A percentile compares a stretch with the other conserved stretches of the same genome.
Evolutionary conservation across 768 basidiomycete genomes (phyloP).

Genomic region (Tylopilus cervinicoccineus): DNA sequence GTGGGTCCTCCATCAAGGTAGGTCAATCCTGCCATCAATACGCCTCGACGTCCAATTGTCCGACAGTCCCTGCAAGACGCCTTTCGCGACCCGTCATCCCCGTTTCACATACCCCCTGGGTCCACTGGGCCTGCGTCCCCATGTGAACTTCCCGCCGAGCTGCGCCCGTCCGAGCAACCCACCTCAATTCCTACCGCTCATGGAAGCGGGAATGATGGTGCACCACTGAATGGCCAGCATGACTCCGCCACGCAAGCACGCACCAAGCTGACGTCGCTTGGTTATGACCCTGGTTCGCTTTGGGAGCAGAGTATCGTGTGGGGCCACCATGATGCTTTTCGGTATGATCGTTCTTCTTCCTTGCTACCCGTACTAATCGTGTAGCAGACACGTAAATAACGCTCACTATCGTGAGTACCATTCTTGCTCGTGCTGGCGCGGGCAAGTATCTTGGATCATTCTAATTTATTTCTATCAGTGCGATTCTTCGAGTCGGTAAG

Average conservation of each 20-base stretch:
- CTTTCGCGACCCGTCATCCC: constrained; percentile 60
- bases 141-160: constrained; percentile 34
- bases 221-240: neutral
- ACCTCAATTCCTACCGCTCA: constrained; percentile 3
- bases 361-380: neutral
- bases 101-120: constrained; percentile 62
- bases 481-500: constrained; percentile 69
- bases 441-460: neutral
- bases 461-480: constrained; percentile 34
- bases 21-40: neutral
- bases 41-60: neutral
- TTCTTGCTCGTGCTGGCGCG: neutral
- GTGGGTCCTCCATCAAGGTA: constrained; percentile 28
- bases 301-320: constrained; percentile 77
- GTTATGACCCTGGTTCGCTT: constrained; percentile 62
- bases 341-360: constrained; percentile 35
- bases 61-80: constrained; percentile 57
- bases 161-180: neutral
- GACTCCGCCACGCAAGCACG: constrained; percentile 36
- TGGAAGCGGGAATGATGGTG: neutral
- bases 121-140: constrained; percentile 56
- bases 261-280: constrained; percentile 39
- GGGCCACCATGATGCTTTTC: constrained; percentile 78
- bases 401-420: constrained; percentile 56
- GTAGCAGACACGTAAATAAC: constrained; percentile 70